These are phyloP conservation scores for Boletus bicolor DNA, from an alignment of 768 basidiomycete species.

Conservation along the genomic window DNA sequence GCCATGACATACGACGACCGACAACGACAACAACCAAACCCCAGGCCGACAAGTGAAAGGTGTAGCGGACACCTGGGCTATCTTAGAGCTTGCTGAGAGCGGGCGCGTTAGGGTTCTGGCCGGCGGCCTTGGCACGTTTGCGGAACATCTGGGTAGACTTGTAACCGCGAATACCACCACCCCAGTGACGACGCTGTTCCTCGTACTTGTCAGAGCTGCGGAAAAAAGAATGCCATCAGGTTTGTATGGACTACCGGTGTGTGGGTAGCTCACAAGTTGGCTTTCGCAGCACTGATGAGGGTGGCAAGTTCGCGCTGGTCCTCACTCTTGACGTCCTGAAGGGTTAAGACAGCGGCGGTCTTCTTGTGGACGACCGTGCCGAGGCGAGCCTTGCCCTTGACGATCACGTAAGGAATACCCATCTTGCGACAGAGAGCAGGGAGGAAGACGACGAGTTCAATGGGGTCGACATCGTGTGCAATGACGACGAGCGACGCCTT, in stretches of 20 bases:
- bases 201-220: slow-evolving; percentile 88
- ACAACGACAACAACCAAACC: slow-evolving; percentile 1
- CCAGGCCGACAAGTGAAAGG: neutral
- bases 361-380: slow-evolving; percentile 99
- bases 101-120: slow-evolving; percentile 57
- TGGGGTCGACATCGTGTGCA: slow-evolving; percentile 97
- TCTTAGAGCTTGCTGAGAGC: slow-evolving; percentile 62
- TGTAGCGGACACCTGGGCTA: too few species aligned
- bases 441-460: slow-evolving; percentile 97
- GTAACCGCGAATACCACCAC: slow-evolving; percentile 93
- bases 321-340: slow-evolving; percentile 94
- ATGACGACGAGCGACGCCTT: slow-evolving; percentile 95
- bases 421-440: slow-evolving; percentile 99
- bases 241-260: neutral
- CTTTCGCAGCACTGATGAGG: slow-evolving; percentile 89
- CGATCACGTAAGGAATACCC: slow-evolving; percentile 98
- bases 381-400: slow-evolving; percentile 97
- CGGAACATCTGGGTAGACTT: slow-evolving; percentile 92
- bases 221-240: slow-evolving; percentile 1
- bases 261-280: slow-evolving; percentile 78
- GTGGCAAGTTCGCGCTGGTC: slow-evolving; percentile 92
- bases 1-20: slow-evolving; percentile 12
- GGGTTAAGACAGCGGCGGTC: slow-evolving; percentile 85
- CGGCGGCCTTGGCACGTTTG: slow-evolving; percentile 91
- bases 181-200: slow-evolving; percentile 88